phyloP scores from a whole-genome alignment of 257 asterid species.

The Solanum habrochaites region DNA sequence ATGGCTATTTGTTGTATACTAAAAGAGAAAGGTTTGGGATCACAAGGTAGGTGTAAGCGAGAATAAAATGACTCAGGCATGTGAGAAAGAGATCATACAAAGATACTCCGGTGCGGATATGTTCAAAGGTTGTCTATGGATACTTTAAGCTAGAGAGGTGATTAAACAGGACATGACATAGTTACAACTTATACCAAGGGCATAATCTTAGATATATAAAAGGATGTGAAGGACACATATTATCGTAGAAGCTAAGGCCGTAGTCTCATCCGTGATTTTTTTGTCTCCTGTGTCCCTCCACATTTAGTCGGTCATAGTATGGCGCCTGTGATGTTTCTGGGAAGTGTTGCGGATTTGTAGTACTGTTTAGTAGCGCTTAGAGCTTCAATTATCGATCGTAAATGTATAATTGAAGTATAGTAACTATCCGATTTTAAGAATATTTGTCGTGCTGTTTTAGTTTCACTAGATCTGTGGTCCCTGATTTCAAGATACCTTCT shows the following conservation, averaged over 20 bases:
- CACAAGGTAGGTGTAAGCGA: neutral
- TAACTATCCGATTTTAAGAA: no score
- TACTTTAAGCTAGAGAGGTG: neutral
- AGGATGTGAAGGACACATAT: neutral
- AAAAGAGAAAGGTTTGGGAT: neutral
- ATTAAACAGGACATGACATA: neutral
- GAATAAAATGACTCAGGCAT: accelerated
- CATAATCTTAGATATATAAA: neutral
- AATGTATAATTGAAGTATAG: no score
- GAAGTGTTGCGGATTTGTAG: no score
- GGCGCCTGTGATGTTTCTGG: no score
- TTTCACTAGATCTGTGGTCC: no score
- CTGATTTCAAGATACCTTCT: no score
- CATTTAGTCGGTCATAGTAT: neutral
- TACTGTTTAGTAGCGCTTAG: no score
- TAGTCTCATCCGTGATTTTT: no score
- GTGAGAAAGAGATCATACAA: neutral
- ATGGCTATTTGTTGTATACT: neutral
- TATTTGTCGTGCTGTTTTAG: no score
- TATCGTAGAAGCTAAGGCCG: neutral
- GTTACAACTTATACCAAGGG: neutral
- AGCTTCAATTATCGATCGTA: no score
- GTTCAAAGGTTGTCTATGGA: neutral
- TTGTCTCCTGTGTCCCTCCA: neutral
- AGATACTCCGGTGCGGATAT: neutral